phyloP scores from a whole-genome alignment of 805 yeast species.

The Kregervanrija pseudodelftensis region DNA sequence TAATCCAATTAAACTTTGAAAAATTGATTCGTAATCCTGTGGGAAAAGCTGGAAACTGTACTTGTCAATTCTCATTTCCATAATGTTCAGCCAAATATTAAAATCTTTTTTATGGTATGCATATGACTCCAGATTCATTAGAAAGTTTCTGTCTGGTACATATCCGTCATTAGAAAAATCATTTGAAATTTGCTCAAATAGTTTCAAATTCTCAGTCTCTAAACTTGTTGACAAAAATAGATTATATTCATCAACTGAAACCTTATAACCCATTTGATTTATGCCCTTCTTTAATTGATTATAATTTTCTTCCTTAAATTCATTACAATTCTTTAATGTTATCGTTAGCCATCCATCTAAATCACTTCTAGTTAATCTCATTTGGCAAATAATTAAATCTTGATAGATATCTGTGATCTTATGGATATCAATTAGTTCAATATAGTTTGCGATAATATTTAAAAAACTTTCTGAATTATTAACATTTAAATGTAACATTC shows the following conservation, averaged over 20 bases:
- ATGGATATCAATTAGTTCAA: constrained; percentile 8
- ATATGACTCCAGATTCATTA: constrained; percentile 12
- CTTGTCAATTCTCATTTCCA: constrained; percentile 15
- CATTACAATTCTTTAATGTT: constrained; percentile 5
- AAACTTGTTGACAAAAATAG: constrained; percentile 6
- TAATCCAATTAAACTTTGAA: constrained; percentile 11
- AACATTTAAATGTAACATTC: constrained; percentile 12
- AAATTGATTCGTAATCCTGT: constrained; percentile 10
- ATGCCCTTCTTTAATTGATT: constrained; percentile 6
- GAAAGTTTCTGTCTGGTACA: constrained; percentile 15
- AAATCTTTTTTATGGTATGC: constrained; percentile 10
- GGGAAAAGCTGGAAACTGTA: constrained; percentile 10
- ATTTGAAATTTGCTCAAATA: constrained; percentile 13
- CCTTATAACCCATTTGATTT: constrained; percentile 9
- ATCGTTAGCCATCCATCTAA: constrained; percentile 11
- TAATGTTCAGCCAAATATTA: constrained; percentile 12
- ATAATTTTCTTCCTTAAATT: constrained; percentile 11
- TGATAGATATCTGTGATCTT: constrained; percentile 11
- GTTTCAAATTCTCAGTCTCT: constrained; percentile 8
- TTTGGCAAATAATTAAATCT: constrained; percentile 14
- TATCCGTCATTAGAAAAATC: constrained; percentile 11
- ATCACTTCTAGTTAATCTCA: constrained; percentile 17
- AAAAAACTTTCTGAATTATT: constrained; percentile 17
- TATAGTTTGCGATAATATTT: constrained; percentile 8
- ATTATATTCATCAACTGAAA: constrained; percentile 1